Evolutionary conservation across 2,329 filamentous ascomycete species (phyloP).

Genomic region (Aspergillus sojae): DNA sequence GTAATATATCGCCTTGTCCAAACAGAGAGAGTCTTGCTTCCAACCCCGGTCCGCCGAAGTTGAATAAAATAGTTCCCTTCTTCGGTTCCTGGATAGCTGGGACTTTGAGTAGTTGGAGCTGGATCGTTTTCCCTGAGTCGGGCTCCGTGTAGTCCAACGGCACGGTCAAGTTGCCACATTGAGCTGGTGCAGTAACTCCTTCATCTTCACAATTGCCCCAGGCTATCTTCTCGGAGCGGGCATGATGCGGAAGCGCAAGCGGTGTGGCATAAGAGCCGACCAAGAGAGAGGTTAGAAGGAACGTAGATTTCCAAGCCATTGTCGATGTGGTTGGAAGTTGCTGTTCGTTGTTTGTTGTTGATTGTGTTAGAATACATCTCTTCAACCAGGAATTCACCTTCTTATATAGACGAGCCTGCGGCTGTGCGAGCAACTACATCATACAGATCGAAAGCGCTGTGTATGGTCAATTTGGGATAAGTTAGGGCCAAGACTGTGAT

Average conservation of each 20-base stretch:
- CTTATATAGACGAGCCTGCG: background rate
- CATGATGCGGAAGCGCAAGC: background rate
- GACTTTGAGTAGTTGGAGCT: constrained; percentile 6
- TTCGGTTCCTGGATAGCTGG: background rate
- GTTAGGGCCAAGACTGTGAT: background rate
- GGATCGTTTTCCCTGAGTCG: background rate
- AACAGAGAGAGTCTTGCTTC: background rate
- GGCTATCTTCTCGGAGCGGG: background rate
- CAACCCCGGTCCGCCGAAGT: constrained; percentile 6
- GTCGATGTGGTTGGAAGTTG: too few relatives aligned
- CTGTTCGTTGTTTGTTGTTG: too few relatives aligned
- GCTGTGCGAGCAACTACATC: background rate
- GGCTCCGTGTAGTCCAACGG: constrained; percentile 6
- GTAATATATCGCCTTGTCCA: background rate
- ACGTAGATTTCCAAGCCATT: background rate
- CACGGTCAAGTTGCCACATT: constrained; percentile 7
- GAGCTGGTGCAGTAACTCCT: background rate
- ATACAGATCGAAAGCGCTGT: background rate
- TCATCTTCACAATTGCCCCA: background rate
- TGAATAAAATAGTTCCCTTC: constrained; percentile 6
- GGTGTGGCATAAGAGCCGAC: background rate
- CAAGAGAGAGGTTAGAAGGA: background rate
- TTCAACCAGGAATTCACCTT: background rate
- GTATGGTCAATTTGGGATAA: background rate
- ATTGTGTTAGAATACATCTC: background rate